A percentile compares a stretch with the other conserved stretches of the same genome.
Conservation (phyloP, 495 filamentous ascomycete genomes). For the Penicillium subrubescens region DNA sequence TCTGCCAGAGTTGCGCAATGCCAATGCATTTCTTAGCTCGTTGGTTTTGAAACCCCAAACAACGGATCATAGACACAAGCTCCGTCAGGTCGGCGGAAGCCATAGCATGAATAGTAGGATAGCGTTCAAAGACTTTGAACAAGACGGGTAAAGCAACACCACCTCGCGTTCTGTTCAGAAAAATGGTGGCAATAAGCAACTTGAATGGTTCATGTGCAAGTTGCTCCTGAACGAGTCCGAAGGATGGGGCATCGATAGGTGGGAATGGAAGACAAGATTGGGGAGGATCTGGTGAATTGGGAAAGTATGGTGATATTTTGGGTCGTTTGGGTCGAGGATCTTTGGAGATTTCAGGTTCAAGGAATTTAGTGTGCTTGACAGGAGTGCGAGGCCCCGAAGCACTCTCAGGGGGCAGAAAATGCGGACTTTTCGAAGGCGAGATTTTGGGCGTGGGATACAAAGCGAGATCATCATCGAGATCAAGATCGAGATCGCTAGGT, state of each 20-base stretch:
- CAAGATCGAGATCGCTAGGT: constrained; percentile 29
- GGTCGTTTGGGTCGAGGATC: constrained; percentile 24
- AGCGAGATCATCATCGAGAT: constrained; percentile 13
- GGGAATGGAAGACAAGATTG: constrained; percentile 73
- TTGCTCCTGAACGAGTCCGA: constrained; percentile 84
- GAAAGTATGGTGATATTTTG: constrained; percentile 54
- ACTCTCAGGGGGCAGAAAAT: neutral
- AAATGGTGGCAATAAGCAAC: constrained; percentile 74
- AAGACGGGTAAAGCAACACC: constrained; percentile 77
- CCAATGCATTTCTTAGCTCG: constrained; percentile 62
- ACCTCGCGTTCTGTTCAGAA: constrained; percentile 80
- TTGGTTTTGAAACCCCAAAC: constrained; percentile 74
- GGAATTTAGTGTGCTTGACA: neutral
- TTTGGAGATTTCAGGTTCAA: constrained; percentile 13
- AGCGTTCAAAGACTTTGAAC: constrained; percentile 63
- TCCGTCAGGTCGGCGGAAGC: constrained; percentile 59
- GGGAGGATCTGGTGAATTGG: constrained; percentile 42
- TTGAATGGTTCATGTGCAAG: constrained; percentile 70
- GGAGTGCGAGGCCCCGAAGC: constrained; percentile 8
- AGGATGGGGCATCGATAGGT: constrained; percentile 58
- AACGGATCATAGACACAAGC: constrained; percentile 63
- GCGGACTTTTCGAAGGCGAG: constrained; percentile 1
- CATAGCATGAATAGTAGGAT: constrained; percentile 67
- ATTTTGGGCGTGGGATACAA: neutral
- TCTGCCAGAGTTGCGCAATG: constrained; percentile 72